Base-by-base conservation (phyloP, 352 stramenopile genomes). In the Globisporangium megalacanthum region DNA sequence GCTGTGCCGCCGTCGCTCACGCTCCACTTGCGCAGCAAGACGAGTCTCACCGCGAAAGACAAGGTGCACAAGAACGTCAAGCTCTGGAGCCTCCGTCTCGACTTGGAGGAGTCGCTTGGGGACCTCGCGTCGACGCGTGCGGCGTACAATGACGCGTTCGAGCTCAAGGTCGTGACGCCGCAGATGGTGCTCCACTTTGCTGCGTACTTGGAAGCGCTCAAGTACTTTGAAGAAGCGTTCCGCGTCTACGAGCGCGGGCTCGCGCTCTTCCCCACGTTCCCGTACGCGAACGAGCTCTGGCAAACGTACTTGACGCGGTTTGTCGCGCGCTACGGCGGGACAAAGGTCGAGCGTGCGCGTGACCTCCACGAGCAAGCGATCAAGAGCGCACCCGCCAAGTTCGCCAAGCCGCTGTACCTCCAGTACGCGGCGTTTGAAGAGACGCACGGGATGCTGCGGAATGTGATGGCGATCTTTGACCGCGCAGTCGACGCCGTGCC, bases 131-230 rank as follows among this genome's bases (percentile, higher is more conserved):
- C 88, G 2, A 96, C 94, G 14, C 91, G 97, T 33, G 94, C 95
- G 50, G 96, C 96, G 0, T 99, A 99, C 68, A 82, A 98, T 47
- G 72, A 88, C 9, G 83, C 83, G 1, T 89, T 99, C 41, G 96
- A 99, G 67, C 77, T 99, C 33, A 96, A 97, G 62, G 89, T 99
- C 31, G 95, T 96, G 35, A 99, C 98, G 39, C 85, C 95, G 2
- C 79, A 95, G 52, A 99, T 99, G 77, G 84, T 99, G 29, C 73
- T 99, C 6, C 99, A 99, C 72, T 99, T 96, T 73, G 96, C 95
- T 0, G 68, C 79, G 0, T 99, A 97, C 60, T 77, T 99, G 48
- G 88, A 98, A 51, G 97, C 99, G 58, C 84, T 98, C 63, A 95
- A 97, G 61, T 99, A 98, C 66, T 99, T 99, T 65, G 94, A 98